Conservation (phyloP, 108 stramenopile species). For the Pseudonitzschia delicatissima region DNA sequence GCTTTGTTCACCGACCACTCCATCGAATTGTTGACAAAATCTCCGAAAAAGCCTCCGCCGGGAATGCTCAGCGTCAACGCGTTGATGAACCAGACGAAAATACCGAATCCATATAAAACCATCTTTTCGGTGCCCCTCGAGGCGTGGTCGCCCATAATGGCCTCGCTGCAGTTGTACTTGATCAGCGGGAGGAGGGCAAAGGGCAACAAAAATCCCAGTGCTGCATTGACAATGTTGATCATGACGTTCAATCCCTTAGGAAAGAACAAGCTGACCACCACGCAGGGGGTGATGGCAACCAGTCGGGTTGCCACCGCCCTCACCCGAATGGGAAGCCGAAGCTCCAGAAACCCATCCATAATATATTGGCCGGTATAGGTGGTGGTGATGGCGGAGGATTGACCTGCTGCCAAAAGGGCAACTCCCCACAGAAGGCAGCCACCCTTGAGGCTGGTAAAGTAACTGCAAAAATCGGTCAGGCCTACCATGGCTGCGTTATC, state of each 20-base stretch:
- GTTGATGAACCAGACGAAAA: slow-evolving; percentile 52
- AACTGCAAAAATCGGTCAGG: slow-evolving; percentile 59
- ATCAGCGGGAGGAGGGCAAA: slow-evolving; percentile 82
- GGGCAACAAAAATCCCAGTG: slow-evolving; percentile 69
- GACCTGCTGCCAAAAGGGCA: slow-evolving; percentile 82
- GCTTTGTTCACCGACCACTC: slow-evolving; percentile 29
- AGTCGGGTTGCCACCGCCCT: slow-evolving; percentile 70
- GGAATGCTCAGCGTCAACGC: slow-evolving; percentile 43
- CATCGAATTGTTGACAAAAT: slow-evolving; percentile 23
- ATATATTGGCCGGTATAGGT: slow-evolving; percentile 88
- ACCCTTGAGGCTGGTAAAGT: slow-evolving; percentile 47
- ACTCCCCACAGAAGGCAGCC: slow-evolving; percentile 79
- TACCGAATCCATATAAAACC: slow-evolving; percentile 41
- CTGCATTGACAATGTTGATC: slow-evolving; percentile 75
- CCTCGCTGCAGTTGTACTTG: slow-evolving; percentile 53
- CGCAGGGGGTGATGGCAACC: slow-evolving; percentile 72
- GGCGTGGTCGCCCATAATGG: slow-evolving; percentile 64
- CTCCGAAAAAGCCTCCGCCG: slow-evolving; percentile 65
- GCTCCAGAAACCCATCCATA: slow-evolving; percentile 82
- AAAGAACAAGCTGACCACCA: slow-evolving; percentile 65
- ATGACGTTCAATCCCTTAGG: slow-evolving; percentile 58
- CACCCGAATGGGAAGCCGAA: slow-evolving; percentile 53
- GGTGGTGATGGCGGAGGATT: slow-evolving; percentile 71
- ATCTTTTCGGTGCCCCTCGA: slow-evolving; percentile 35
- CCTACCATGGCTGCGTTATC: slow-evolving; percentile 38